Conservation (phyloP, 345 rosid species). For the Lepidium aucheri region DNA sequence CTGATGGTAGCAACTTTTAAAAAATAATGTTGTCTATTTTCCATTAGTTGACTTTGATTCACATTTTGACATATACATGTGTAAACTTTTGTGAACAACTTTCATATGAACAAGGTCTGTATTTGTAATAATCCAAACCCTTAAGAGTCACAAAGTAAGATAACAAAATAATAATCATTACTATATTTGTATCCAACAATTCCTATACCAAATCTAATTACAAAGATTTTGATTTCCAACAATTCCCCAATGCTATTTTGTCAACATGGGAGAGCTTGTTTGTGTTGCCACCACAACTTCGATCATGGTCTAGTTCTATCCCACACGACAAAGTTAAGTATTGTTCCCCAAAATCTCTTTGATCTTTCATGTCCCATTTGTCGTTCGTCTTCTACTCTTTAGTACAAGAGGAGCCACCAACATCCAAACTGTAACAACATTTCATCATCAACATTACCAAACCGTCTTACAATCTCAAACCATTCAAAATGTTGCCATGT, state of each 20-base stretch:
- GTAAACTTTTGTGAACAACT: background rate
- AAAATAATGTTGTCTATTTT: no score
- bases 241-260: background rate
- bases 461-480: background rate
- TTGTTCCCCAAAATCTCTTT: slow-evolving; percentile 2
- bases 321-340: background rate
- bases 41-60: no score
- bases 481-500: background rate
- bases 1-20: no score
- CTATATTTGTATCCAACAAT: slow-evolving; percentile 9
- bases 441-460: slow-evolving; percentile 4
- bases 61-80: no score
- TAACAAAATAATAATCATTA: background rate
- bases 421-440: slow-evolving; percentile 77
- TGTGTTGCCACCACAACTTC: background rate
- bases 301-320: background rate
- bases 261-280: background rate
- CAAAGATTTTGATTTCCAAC: slow-evolving; percentile 6
- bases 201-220: slow-evolving; percentile 29
- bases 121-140: background rate
- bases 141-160: background rate
- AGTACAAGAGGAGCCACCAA: slow-evolving; percentile 62
- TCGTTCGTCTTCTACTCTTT: slow-evolving; percentile 40
- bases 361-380: slow-evolving; percentile 25
- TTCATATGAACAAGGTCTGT: background rate